A percentile compares a stretch with the other conserved stretches of the same genome.
Evolutionary conservation across 768 basidiomycete genomes (phyloP).

Genomic region (Lyophyllum semitale): DNA sequence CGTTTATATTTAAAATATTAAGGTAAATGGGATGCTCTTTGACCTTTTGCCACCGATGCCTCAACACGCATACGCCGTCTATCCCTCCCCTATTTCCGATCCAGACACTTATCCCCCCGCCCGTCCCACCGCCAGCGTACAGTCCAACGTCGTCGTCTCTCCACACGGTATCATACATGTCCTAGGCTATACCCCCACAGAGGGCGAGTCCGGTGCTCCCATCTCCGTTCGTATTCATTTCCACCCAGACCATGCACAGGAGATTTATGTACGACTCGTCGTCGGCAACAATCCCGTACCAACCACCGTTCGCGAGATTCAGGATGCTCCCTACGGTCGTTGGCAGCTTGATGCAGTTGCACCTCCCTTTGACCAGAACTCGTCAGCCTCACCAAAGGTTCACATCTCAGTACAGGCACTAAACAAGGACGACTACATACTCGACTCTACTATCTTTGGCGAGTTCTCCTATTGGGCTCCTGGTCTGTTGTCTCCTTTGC

Average conservation of each 20-base stretch:
- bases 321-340: constrained; percentile 45
- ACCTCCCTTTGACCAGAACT: constrained; percentile 52
- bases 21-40: no score
- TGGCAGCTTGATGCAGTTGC: constrained; percentile 70
- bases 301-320: constrained; percentile 63
- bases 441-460: constrained; percentile 73
- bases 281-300: constrained; percentile 68
- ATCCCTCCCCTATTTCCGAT: constrained; percentile 8
- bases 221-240: constrained; percentile 69
- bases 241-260: constrained; percentile 46
- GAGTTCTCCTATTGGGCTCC: constrained; percentile 65
- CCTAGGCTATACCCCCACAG: constrained; percentile 61
- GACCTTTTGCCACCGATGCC: constrained; percentile 3
- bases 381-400: constrained; percentile 42
- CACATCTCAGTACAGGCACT: constrained; percentile 66
- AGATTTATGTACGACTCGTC: constrained; percentile 72
- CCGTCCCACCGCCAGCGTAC: neutral
- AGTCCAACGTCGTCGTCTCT: constrained; percentile 41
- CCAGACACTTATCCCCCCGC: neutral
- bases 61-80: constrained; percentile 6
- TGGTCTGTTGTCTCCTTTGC: constrained; percentile 30
- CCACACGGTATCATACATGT: constrained; percentile 60
- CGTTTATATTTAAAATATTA: no score
- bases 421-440: constrained; percentile 49
- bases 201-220: constrained; percentile 63